Conservation (phyloP, 164 flowering plant species). For the Vitis amurensis region DNA sequence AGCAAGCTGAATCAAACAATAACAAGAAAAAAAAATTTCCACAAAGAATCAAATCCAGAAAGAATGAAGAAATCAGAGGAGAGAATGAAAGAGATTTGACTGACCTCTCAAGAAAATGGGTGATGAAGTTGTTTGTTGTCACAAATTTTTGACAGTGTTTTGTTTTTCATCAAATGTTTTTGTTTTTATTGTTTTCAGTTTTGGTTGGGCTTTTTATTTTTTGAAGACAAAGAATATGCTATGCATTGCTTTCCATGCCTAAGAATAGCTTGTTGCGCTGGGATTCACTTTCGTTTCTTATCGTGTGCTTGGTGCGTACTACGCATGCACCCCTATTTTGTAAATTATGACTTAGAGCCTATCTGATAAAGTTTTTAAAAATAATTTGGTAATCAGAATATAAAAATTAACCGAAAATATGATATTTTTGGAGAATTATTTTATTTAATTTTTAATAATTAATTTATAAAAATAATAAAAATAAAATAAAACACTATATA, state of each 20-base stretch:
- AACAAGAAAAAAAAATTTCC: not conserved
- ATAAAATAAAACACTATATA: no score
- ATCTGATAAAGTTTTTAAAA: no score
- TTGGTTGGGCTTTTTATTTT: not conserved
- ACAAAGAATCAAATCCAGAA: not conserved
- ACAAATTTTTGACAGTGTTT: not conserved
- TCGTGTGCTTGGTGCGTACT: conserved; percentile 11
- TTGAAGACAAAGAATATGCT: conserved; percentile 22
- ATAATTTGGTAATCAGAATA: no score
- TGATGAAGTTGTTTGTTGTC: conserved; percentile 1
- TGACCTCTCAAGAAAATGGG: conserved; percentile 19
- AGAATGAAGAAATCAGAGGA: not conserved
- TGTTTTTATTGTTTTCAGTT: not conserved
- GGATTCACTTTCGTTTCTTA: conserved; percentile 18
- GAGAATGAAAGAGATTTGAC: conserved; percentile 15
- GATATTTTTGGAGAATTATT: no score
- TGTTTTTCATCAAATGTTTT: conserved; percentile 11
- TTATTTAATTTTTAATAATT: no score
- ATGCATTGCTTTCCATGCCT: conserved; percentile 21
- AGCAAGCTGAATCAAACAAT: not conserved
- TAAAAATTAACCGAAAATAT: no score
- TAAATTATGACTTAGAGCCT: no score
- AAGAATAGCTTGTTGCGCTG: conserved; percentile 40
- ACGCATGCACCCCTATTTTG: conserved; percentile 4
- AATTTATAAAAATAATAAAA: no score